Conservation (phyloP, 257 asterid species). For the Solanum lignicaule region DNA sequence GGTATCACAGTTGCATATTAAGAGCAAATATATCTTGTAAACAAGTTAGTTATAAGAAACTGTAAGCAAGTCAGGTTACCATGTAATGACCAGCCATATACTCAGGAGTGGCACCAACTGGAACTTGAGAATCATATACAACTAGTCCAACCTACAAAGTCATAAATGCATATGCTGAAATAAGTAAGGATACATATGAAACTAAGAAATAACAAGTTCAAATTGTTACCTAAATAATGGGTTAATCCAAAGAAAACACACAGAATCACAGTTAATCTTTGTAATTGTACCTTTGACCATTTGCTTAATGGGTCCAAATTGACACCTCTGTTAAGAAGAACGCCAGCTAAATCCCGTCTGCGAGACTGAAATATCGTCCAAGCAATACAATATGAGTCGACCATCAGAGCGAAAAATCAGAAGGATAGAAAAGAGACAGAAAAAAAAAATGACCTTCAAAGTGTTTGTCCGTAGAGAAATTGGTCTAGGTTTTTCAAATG, state of each 20-base stretch:
- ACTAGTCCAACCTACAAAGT: conserved; percentile 74
- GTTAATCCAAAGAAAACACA: conserved; percentile 1
- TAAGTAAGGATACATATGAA: not conserved
- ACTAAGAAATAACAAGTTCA: not conserved
- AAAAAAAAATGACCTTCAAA: conserved; percentile 40
- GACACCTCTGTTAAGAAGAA: conserved; percentile 87
- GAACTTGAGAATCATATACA: conserved; percentile 92
- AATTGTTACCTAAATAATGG: not conserved
- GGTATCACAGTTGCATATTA: not conserved
- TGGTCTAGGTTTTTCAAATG: conserved; percentile 93
- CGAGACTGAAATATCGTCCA: conserved; percentile 47
- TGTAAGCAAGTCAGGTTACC: conserved; percentile 30
- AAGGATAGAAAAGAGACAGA: not conserved
- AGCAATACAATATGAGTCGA: not conserved
- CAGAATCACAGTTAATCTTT: not conserved
- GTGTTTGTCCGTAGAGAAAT: conserved; percentile 82
- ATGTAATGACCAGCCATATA: conserved; percentile 97
- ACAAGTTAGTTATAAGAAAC: not conserved
- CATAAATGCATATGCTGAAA: not conserved
- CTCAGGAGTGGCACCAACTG: conserved; percentile 93
- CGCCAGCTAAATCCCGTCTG: conserved; percentile 92
- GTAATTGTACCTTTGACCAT: conserved; percentile 92
- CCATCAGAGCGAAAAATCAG: not conserved
- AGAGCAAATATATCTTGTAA: not conserved
- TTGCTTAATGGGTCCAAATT: conserved; percentile 96